Base-by-base conservation (phyloP, 1,284 basidiomycete species). In the Xerocomus minutiporus region DNA sequence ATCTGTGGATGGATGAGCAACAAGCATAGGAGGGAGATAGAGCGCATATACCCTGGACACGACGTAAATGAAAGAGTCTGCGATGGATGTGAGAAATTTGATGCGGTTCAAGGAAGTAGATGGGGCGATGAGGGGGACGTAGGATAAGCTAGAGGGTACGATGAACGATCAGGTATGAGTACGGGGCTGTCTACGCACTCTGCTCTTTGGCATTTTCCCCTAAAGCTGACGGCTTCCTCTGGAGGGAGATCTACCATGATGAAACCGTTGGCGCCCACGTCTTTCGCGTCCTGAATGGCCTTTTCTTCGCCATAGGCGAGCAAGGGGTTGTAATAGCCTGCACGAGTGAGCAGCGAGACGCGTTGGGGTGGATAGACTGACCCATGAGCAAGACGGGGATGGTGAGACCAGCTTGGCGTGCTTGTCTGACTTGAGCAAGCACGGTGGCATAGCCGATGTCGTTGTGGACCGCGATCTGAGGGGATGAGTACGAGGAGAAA, bases 221-320 rank as follows among this genome's bases (percentile, higher is more conserved):
- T 81, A 79, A 99, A 99, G 35, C 81, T 75, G 59, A 92, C 74
- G 17, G 96, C 96, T 73, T 99, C 97, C 74, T 98, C 95, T 5
- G 97, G 96, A 20, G 97, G 97, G 23, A 99, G 82, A 71, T 99
- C 97, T 42, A 98, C 94, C 70, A 99, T 83, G 65, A 99, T 96
- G 71, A 95, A 99, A 6, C 96, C 97, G 71, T 97, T 98, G 1
- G 92, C 97, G 31, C 96, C 96, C 25, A 93, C 91, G 50, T 85
- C 83, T 49, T 74, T 80, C 5, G 94, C 95, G 67, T 97, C 94
- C 50, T 84, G 79, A 44, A 98, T 93, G 2, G 96, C 91, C 67
- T 84, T 89, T 60, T 95, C 89, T 73, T 99, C 97, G 9, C 93
- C 94, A 67, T 98, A 96, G 0, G 95, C 91, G 48, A 99, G 78